A percentile compares a stretch with the other conserved stretches of the same genome.
Conservation (phyloP, 2,329 filamentous ascomycete genomes). For the Mycogone perniciosa region DNA sequence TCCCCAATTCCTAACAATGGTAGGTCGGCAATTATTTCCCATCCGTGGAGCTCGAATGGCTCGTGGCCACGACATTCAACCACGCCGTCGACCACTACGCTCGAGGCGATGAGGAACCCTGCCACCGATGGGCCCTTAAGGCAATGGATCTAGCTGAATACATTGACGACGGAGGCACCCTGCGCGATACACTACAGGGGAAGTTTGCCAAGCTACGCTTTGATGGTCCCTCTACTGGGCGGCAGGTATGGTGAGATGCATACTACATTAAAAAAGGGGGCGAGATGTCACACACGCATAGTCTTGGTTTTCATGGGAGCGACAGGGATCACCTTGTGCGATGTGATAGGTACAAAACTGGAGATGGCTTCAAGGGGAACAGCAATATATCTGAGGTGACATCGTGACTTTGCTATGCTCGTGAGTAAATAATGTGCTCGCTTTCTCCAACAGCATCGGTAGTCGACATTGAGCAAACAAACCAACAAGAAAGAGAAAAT, state of each 20-base stretch:
- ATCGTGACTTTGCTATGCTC: too few species aligned
- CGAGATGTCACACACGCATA: too few species aligned
- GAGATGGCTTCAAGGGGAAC: too few species aligned
- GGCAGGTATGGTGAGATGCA: not conserved
- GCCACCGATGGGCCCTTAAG: conserved; percentile 55
- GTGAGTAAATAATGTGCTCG: too few species aligned
- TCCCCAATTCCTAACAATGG: not conserved
- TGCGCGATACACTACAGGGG: conserved; percentile 39
- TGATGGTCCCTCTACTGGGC: not conserved
- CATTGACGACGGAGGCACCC: conserved; percentile 45
- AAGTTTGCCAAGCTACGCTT: conserved; percentile 37
- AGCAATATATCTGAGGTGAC: too few species aligned
- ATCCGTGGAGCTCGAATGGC: conserved; percentile 64
- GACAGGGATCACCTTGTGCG: too few species aligned
- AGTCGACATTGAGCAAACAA: too few species aligned
- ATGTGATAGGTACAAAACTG: too few species aligned
- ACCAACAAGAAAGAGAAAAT: too few species aligned
- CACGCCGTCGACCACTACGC: conserved; percentile 61
- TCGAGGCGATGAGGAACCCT: conserved; percentile 45
- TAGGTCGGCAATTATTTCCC: conserved; percentile 51
- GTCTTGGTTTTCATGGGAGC: too few species aligned
- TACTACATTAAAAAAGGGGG: too few species aligned
- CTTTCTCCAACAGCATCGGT: too few species aligned
- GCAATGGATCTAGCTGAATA: conserved; percentile 57
- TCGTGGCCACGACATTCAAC: conserved; percentile 65